Base-by-base conservation (phyloP, 495 filamentous ascomycete genomes). In the Tuber brumale region DNA sequence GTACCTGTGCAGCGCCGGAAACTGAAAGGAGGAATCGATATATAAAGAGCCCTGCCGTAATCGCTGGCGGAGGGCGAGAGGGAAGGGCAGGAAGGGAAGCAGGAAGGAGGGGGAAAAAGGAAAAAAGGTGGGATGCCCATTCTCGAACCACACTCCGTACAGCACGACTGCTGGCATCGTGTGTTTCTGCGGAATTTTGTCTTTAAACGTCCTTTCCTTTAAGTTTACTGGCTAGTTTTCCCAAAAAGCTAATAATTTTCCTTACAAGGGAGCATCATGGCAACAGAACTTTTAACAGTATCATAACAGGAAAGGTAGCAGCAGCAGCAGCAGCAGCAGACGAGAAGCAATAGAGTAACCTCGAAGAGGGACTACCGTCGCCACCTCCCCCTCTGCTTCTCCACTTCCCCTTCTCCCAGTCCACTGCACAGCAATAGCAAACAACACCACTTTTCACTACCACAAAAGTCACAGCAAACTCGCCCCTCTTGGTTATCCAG, bases 1-100 rank as follows among this genome's bases (percentile, higher is more conserved):
- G 14, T 66, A 66, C 57, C 57, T 66, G 57, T 66, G 27, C 57
- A 66, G 57, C 57, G 57, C 57, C 57, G 57, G 27, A 66, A 35
- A 66, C 57, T 66, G 27, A 66, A 66, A 66, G 57, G 57, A 66
- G 57, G 27, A 66, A 66, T 66, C 57, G 57, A 66, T 66, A 66
- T 66, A 66, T 66, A 66, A 66, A 66, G 57, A 66, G 27, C 57
- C 4, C 27, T 66, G 57, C 57, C 57, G 57, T 27, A 66, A 66
- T 66, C 27, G 57, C 57, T 66, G 57, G 57, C 57, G 57, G 57
- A 66, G 31, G 57, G 57, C 27, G 57, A 66, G 57, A 18, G 57
- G 57, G 57, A 66, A 66, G 27, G 57, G 57, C 27, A 35, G 10
- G 27, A 31, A 66, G 27, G n/a, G 10, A 66, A 66, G 57, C 57